A percentile compares a stretch with the other conserved stretches of the same genome.
Evolutionary conservation across 192 early-diverging fungal genomes (phyloP).

Genomic region (Chytriomyces sp.): DNA sequence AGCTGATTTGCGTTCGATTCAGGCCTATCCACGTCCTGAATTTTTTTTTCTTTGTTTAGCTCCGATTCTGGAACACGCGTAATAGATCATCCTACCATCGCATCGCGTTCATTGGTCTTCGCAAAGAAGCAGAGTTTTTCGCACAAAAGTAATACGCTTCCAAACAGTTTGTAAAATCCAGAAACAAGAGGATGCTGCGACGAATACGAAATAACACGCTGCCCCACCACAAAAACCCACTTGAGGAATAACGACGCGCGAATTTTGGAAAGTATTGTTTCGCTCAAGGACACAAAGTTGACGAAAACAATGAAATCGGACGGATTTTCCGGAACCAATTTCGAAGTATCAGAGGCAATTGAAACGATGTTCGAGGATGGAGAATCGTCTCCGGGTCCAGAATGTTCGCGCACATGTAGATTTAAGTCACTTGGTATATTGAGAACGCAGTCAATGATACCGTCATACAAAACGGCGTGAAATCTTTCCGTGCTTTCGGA

Average conservation of each 20-base stretch:
- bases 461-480: constrained; percentile 57
- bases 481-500: constrained; percentile 42
- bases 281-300: constrained; percentile 72
- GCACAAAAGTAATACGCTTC: constrained; percentile 45
- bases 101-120: neutral
- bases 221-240: constrained; percentile 67
- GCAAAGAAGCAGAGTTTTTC: constrained; percentile 47
- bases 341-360: constrained; percentile 54
- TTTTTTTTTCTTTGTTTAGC: neutral
- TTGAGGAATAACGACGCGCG: constrained; percentile 44
- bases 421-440: constrained; percentile 53
- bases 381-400: constrained; percentile 4
- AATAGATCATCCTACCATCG: constrained; percentile 3
- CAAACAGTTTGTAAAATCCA: constrained; percentile 75
- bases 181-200: constrained; percentile 67
- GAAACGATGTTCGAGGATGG: constrained; percentile 14
- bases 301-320: constrained; percentile 73
- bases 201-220: constrained; percentile 57
- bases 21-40: neutral
- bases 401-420: constrained; percentile 47
- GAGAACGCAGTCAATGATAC: constrained; percentile 50
- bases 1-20: constrained; percentile 33
- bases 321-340: constrained; percentile 58
- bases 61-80: neutral
- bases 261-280: constrained; percentile 53